These are phyloP conservation scores for Nicotiana otophora DNA, from an alignment of 257 asterid species.

Conservation along the genomic window DNA sequence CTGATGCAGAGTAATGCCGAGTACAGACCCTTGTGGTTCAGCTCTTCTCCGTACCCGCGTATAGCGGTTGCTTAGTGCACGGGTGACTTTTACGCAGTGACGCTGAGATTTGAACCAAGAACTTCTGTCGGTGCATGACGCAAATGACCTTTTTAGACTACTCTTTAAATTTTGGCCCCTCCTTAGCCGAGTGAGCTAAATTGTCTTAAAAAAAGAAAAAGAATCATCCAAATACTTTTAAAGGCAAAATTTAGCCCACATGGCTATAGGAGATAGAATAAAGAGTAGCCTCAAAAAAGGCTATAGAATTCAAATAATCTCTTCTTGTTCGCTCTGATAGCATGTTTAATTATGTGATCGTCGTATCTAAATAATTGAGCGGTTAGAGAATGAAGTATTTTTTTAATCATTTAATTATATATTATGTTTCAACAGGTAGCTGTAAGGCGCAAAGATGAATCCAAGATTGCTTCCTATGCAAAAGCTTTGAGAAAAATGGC, in stretches of 20 bases:
- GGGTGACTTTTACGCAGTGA: too few relatives aligned
- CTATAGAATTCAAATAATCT: too few relatives aligned
- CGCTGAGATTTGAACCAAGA: neutral
- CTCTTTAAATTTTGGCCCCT: neutral
- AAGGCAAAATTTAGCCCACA: neutral
- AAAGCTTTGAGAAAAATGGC: slow-evolving; percentile 42
- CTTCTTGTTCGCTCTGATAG: too few relatives aligned
- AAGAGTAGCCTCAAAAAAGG: neutral
- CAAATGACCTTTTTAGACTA: neutral
- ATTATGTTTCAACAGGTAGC: slow-evolving; percentile 23
- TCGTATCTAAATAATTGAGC: neutral
- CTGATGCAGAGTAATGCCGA: too few relatives aligned
- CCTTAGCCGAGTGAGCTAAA: neutral
- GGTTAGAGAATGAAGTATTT: neutral
- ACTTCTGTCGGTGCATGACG: neutral
- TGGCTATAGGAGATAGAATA: neutral
- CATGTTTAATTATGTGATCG: neutral
- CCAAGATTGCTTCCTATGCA: slow-evolving; percentile 19
- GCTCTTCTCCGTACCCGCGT: accelerated
- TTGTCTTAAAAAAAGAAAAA: neutral
- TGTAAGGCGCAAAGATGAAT: slow-evolving; percentile 46
- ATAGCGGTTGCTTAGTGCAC: too few relatives aligned
- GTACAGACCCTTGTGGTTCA: accelerated
- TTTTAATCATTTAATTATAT: neutral
- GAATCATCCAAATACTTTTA: neutral